phyloP scores from a whole-genome alignment of 2,329 filamentous ascomycete species.

The Colletotrichum sp. region DNA sequence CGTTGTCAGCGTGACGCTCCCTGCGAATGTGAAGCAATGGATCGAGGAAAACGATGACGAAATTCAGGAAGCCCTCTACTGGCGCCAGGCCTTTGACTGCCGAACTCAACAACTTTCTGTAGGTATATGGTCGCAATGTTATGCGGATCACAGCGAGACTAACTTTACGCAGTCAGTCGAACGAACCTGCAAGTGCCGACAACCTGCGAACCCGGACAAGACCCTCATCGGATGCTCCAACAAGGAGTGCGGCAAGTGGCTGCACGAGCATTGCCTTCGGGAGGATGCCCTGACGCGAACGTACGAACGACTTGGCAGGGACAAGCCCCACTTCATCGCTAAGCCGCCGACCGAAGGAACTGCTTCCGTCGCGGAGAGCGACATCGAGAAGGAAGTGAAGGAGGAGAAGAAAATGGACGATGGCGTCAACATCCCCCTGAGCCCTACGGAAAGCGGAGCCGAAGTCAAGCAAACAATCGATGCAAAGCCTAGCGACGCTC shows the following conservation, averaged over 20 bases:
- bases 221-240: slow-evolving; percentile 62
- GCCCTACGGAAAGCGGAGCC: slow-evolving; percentile 54
- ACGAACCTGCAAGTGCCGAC: slow-evolving; percentile 61
- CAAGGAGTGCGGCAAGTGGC: slow-evolving; percentile 60
- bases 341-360: slow-evolving; percentile 24
- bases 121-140: slow-evolving; percentile 28
- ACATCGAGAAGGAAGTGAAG: slow-evolving; percentile 35
- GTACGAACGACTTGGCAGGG: slow-evolving; percentile 52
- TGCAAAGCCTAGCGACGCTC: slow-evolving; percentile 51
- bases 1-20: slow-evolving; percentile 69
- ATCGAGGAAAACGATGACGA: slow-evolving; percentile 71
- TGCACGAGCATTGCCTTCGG: slow-evolving; percentile 67
- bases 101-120: slow-evolving; percentile 63
- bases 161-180: slow-evolving; percentile 50
- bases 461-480: slow-evolving; percentile 58
- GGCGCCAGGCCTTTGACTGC: slow-evolving; percentile 67
- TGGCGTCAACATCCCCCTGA: slow-evolving; percentile 40
- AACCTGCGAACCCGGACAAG: slow-evolving; percentile 66
- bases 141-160: neutral
- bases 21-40: slow-evolving; percentile 69
- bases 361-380: slow-evolving; percentile 32
- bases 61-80: slow-evolving; percentile 63
- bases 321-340: slow-evolving; percentile 50
- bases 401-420: slow-evolving; percentile 15
- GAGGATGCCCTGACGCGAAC: slow-evolving; percentile 57